Base-by-base conservation (phyloP, 352 stramenopile genomes). In the Globisporangium nagaii region DNA sequence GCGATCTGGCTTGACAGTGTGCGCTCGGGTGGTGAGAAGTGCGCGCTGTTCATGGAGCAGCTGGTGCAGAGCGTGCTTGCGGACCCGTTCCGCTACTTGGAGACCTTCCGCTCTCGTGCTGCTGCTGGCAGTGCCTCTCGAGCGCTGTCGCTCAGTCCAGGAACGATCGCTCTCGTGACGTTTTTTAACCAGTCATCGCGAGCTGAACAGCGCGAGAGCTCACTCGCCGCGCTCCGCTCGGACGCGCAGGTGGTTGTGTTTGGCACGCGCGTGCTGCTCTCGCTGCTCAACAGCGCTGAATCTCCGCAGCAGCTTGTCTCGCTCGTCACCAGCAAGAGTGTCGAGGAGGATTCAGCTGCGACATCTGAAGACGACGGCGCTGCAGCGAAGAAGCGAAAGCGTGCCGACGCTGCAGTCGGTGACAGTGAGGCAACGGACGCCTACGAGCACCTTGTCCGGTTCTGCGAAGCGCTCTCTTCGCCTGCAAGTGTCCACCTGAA, bases 1-100 rank as follows among this genome's bases (percentile, higher is more conserved):
- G 40, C 24, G 6, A 69, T 88, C 4, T 93, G 79, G 83, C 63
- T 90, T 5, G 73, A 89, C 32, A 79, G 70, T 62, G 53, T 93
- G 53, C 48, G 60, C 6, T 58, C 67, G 5, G 58, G 70, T 34
- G 75, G 73, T 10, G 53, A 52, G 27, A 32, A 20, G 1, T 84
- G 75, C 46, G 75, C 66, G 17, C 42, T 52, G 15, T 87, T 89
- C 50, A 60, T 67, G 6, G 76, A 89, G 27, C 37, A 62, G 27
- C 45, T 89, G 6, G 54, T 73, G 27, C 70, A 75, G 45, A 56
- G 46, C 27, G 73, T 82, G 27, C 61, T 76, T 40, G 51, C 58
- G 7, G 73, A 89, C 46, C 73, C 75, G 11, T 75, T 87, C 27
- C 36, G 65, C 41, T 87, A 73, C 56, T 45, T 83, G 19, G 55